Base-by-base conservation (phyloP, 2,329 filamentous ascomycete species). In the Aspergillus amoenus region DNA sequence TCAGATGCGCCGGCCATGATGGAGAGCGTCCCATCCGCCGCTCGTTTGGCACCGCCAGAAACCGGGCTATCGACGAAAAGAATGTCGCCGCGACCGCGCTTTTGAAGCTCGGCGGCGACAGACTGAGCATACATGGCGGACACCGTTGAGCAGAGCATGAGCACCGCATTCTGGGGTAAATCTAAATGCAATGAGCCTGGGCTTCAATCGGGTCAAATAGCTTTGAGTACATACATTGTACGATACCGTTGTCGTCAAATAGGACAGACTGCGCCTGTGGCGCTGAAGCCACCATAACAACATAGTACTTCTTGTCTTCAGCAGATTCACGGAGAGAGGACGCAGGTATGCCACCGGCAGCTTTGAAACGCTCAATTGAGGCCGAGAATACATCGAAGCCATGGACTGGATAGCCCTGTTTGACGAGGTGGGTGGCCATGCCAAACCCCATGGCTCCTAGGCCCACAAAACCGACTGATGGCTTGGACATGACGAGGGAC, bases 381-480 rank as follows among this genome's bases (percentile, higher is more conserved):
- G 87, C 85, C 2, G 78, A 77, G 76, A 84, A 90, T 41, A 91
- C 83, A 67, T 92, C 89, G 70, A 86, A 91, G 55, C 88, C 88
- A 21, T 84, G 87, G 22, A 91, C 88, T 24, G 76, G 59, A 72
- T 88, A 89, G 57, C 87, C 87, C 61, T 83, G 76, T 63, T 85
- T 84, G 66, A 91, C 78, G 45, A 92, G 82, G 69, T 91, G 82
- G 58, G 84, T 89, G 61, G 89, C 89, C 88, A 92, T 91, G 69
- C 89, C 89, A 71, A 90, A 89, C 69, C 89, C 89, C 89, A 91
- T 91, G 73, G 88, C 88, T 56, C 89, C 89, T 3, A 92, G 86
- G 78, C 89, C 89, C 61, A 89, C 86, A 74, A 91, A 90, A 62
- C 84, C 82, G 53, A 89, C 77, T 52, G 73, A 67, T 24, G 80